Base-by-base conservation (phyloP, 2,329 filamentous ascomycete genomes). In the Monosporascus cannonballus region DNA sequence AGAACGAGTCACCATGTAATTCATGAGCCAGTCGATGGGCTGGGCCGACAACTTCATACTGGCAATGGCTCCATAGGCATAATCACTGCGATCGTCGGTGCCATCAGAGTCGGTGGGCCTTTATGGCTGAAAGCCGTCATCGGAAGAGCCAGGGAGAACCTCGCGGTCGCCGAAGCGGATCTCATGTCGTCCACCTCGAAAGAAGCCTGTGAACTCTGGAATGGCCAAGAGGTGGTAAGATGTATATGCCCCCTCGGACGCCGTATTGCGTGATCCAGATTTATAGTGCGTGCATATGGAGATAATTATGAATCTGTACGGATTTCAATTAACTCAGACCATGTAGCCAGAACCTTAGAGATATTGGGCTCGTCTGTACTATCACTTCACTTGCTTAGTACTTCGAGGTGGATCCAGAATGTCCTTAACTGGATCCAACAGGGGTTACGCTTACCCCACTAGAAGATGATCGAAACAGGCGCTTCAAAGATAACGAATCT, bases 1-100 rank as follows among this genome's bases (percentile, higher is more conserved):
- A 1, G 75, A 78, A 41, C 64, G 69, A 20, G 69, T 76, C 3
- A 73, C 74, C 0, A 77, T 72, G 59, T 75, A 78, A 57, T 78
- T 75, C 50, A 67, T 78, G 24, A 76, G 72, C 47, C 68, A 76
- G 36, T 70, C 71, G 0, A 65, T 72, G 2, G 68, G 64, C 2
- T 62, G 67, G 46, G 59, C 71, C 0, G 77, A 79, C 41, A 70
- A 72, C 38, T 60, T 79, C 2, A 70, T 76, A 4, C 69, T 80
- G n/a, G 71, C 76, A 0, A 66, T 77, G 48, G 74, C 69, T 0
- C 76, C 0, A 51, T 79, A 1, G 73, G 75, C 0, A 71, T 77
- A 3, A 55, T 77, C 14, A 78, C 75, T 0, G 66, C 67, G 0
- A 64, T 77, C 0, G 71, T 76, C 0, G 68, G 69, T 0, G 70